Evolutionary conservation across 331 rosid species (phyloP).

Genomic region (Malus hybrid): DNA sequence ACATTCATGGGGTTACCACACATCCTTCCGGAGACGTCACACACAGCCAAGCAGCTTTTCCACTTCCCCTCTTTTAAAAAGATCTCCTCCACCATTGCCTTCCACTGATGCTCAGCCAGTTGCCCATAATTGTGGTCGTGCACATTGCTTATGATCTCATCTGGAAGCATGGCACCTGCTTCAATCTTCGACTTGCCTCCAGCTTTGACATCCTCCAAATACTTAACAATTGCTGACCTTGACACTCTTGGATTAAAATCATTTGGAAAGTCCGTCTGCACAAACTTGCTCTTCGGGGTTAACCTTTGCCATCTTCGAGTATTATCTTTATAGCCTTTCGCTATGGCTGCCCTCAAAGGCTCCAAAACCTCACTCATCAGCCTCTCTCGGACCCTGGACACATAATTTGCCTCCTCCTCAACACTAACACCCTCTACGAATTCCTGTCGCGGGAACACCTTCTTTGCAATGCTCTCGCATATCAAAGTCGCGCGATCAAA

Average conservation of each 20-base stretch:
- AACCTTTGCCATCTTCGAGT: not conserved
- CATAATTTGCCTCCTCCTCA: constrained; percentile 16
- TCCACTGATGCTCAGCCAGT: constrained; percentile 59
- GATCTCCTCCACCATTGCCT: constrained; percentile 40
- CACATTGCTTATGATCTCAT: constrained; percentile 34
- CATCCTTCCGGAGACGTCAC: constrained; percentile 37
- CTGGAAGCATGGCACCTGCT: constrained; percentile 20
- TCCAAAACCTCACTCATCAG: constrained; percentile 18
- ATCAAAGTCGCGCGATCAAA: constrained; percentile 4
- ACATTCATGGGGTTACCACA: constrained; percentile 31
- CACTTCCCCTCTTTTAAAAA: constrained; percentile 28
- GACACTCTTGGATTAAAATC: not conserved
- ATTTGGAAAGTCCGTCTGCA: no score
- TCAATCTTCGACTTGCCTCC: constrained; percentile 10
- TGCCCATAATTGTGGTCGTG: constrained; percentile 16
- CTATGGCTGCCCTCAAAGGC: constrained; percentile 9
- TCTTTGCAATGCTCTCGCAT: not conserved
- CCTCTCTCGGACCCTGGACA: constrained; percentile 12
- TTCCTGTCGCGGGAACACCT: not conserved
- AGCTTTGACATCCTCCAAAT: constrained; percentile 6
- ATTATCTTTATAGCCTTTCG: not conserved
- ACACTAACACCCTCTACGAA: not conserved
- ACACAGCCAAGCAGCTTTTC: constrained; percentile 36
- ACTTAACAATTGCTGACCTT: not conserved
- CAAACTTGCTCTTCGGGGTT: no score